Evolutionary conservation across 768 basidiomycete species (phyloP), one percentile per base, ranked within the genome.

Genomic region (Hysterangium stoloniferum): DNA sequence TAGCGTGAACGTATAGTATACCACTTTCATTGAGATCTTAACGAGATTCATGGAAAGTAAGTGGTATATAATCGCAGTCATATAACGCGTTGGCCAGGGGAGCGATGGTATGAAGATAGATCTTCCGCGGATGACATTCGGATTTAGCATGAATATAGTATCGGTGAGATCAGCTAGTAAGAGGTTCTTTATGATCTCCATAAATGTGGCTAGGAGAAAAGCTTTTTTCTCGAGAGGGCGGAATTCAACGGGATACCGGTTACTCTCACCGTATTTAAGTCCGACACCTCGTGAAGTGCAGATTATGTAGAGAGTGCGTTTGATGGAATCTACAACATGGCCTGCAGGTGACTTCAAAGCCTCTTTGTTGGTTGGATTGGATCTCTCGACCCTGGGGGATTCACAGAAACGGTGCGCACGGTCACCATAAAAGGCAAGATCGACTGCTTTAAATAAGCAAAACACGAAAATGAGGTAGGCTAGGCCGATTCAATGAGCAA

Each of bases 51-150:
- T 82, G 2, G 81, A 80, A 20, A 76, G 53, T 12, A 79, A 57
- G 61, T 88, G 77, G 43, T 88, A 76, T 22, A 66, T 48, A n/a
- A 84, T 86, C 5, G 86, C 82, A 36, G 86, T 71, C 3, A 65
- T 36, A 57, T 80, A 86, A 34, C 85, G 76, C 37, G 69, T 67
- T 17, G 71, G 49, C 15, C 69, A 62, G 6, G 78, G 69, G 4
- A 86, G 72, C 43, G 66, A 46, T 0, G 73, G 60, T 56, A 76
- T 79, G 66, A 83, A 91, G 31, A 90, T 86, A 48, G 75, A 74
- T 22, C 86, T 85, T 22, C 86, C 84, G 2, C 63, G 79, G 74
- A 13, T 72, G 66, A 29, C 82, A 81, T 32, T 87, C 75, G 4
- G 77, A 80, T 0, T 71, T 8, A 77, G 60, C 64, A 88, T 88